phyloP scores from a whole-genome alignment of 2,329 filamentous ascomycete genomes.

The Aspergillus phoenicis region DNA sequence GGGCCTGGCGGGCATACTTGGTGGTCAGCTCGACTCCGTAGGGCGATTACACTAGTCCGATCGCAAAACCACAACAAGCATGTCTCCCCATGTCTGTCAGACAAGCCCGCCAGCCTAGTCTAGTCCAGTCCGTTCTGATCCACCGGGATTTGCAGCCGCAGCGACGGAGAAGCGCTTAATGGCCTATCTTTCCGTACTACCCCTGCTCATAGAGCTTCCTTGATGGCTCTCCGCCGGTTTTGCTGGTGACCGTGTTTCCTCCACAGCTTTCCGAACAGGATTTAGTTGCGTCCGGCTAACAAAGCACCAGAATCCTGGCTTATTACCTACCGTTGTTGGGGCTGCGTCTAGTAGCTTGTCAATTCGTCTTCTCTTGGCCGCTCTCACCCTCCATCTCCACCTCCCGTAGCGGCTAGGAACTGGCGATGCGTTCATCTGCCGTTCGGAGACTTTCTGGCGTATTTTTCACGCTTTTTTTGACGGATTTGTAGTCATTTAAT shows the following conservation, averaged over 20 bases:
- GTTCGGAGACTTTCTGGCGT: constrained; percentile 13
- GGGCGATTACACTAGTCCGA: not conserved
- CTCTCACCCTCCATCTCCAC: constrained; percentile 12
- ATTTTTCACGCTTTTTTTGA: not conserved
- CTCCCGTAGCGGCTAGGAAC: constrained; percentile 14
- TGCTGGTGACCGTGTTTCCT: not conserved
- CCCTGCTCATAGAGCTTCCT: constrained; percentile 4
- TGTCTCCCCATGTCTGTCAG: constrained; percentile 15
- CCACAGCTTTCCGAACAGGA: constrained; percentile 11
- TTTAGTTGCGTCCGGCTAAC: constrained; percentile 7
- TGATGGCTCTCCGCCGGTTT: not conserved
- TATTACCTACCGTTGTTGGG: constrained; percentile 12
- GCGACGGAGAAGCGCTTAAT: constrained; percentile 23
- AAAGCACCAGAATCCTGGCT: constrained; percentile 13
- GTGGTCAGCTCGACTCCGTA: constrained; percentile 18
- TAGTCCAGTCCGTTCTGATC: constrained; percentile 16
- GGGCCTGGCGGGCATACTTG: not conserved
- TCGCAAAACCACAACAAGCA: constrained; percentile 13
- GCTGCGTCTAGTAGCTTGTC: constrained; percentile 12
- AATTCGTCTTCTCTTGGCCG: constrained; percentile 3
- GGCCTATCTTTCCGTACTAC: constrained; percentile 10
- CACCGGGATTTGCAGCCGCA: constrained; percentile 23
- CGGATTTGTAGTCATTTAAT: not conserved
- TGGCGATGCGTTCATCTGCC: constrained; percentile 13
- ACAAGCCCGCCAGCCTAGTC: constrained; percentile 12